Conservation (phyloP, 1,284 basidiomycete genomes). For the Pseudozyma hubeiensis region DNA sequence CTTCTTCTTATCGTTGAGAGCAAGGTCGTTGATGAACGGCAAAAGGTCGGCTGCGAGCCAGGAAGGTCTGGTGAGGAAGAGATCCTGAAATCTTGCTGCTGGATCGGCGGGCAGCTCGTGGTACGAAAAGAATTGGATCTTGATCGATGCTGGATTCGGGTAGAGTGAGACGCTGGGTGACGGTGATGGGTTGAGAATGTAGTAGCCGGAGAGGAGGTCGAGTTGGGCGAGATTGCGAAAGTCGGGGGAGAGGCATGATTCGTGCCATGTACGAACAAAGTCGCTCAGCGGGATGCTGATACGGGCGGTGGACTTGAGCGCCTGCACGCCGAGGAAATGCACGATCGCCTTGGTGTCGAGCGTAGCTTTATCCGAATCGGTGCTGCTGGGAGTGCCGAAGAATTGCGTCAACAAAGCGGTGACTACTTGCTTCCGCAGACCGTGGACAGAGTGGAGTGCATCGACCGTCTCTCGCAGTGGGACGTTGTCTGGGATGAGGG, state of each 20-base stretch:
- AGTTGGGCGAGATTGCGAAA: conserved; percentile 22
- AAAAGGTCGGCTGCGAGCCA: conserved; percentile 65
- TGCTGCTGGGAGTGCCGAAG: conserved; percentile 44
- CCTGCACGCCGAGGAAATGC: conserved; percentile 51
- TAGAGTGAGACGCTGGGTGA: conserved; percentile 26
- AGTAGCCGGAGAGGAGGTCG: conserved; percentile 36
- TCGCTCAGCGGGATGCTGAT: conserved; percentile 29
- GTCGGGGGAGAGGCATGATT: conserved; percentile 24
- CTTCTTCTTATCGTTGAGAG: conserved; percentile 41
- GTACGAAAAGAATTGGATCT: conserved; percentile 61
- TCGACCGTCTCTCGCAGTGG: conserved; percentile 46
- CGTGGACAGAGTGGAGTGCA: conserved; percentile 36
- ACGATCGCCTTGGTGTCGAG: conserved; percentile 44
- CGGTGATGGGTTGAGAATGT: conserved; percentile 53
- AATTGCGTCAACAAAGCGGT: conserved; percentile 51
- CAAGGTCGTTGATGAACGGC: conserved; percentile 67
- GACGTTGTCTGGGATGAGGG: conserved; percentile 49
- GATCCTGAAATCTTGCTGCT: conserved; percentile 62
- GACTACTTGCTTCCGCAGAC: conserved; percentile 41
- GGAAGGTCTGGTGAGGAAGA: conserved; percentile 58
- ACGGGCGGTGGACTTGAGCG: conserved; percentile 39
- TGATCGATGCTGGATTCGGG: conserved; percentile 18
- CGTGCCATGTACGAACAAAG: conserved; percentile 36
- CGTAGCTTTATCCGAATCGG: conserved; percentile 6
- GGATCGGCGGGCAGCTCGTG: conserved; percentile 60